These are phyloP conservation scores for Citrus sinensis DNA, from an alignment of 345 rosid species.

Conservation along the genomic window DNA sequence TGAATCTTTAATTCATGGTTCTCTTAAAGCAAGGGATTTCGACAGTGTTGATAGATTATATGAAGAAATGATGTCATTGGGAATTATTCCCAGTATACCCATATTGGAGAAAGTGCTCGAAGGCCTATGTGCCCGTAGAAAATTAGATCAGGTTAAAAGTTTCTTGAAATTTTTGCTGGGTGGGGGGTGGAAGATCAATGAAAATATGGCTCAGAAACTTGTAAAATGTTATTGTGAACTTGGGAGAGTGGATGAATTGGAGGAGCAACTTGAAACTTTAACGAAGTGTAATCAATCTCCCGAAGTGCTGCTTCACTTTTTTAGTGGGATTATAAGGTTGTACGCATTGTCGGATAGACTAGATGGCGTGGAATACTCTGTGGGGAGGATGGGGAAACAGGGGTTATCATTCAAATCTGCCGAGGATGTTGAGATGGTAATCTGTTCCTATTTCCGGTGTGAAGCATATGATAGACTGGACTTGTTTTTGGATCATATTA, in stretches of 20 bases:
- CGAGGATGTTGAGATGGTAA: slow-evolving; percentile 36
- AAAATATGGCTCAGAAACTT: slow-evolving; percentile 24
- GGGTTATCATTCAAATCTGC: slow-evolving; percentile 30
- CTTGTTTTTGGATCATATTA: slow-evolving; percentile 33
- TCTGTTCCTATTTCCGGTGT: slow-evolving; percentile 35
- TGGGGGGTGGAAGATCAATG: slow-evolving; percentile 23
- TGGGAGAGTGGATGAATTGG: slow-evolving; percentile 29
- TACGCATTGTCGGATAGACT: slow-evolving; percentile 29
- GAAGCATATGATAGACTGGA: slow-evolving; percentile 42
- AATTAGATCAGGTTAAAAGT: slow-evolving; percentile 14
- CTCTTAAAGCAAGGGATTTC: slow-evolving; percentile 24
- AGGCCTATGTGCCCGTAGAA: slow-evolving; percentile 21
- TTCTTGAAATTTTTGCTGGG: slow-evolving; percentile 26
- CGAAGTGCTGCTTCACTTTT: slow-evolving; percentile 19
- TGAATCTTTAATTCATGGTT: slow-evolving; percentile 28
- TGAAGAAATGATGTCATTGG: slow-evolving; percentile 22
- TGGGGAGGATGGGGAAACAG: slow-evolving; percentile 38
- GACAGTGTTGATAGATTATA: slow-evolving; percentile 25
- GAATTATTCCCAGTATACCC: slow-evolving; percentile 20
- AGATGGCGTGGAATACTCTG: slow-evolving; percentile 42
- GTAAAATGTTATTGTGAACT: slow-evolving; percentile 19
- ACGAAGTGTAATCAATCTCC: slow-evolving; percentile 14
- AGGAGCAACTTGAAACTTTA: slow-evolving; percentile 24
- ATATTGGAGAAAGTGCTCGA: slow-evolving; percentile 30
- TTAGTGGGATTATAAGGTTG: slow-evolving; percentile 30